Percentiles rank a stretch among this genome's conserved stretches.
These are phyloP conservation scores for Bipolaris bicolor DNA, from an alignment of 2,329 filamentous ascomycete species.

Conservation along the genomic window DNA sequence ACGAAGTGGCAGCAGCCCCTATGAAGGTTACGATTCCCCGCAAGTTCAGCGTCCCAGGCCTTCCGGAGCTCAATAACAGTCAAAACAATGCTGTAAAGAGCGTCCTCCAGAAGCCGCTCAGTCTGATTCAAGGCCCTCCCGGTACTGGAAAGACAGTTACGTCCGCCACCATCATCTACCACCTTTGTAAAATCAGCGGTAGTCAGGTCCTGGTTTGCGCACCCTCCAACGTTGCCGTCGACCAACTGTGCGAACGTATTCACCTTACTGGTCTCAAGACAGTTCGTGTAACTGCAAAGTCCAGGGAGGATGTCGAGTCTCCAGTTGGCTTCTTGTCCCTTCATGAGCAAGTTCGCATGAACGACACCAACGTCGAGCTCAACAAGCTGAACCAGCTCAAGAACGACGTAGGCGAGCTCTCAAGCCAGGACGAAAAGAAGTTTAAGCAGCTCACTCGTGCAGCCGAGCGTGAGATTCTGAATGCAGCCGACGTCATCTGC, in stretches of 20 bases:
- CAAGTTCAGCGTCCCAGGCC: slow-evolving; percentile 92
- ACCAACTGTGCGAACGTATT: slow-evolving; percentile 96
- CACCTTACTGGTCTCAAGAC: slow-evolving; percentile 95
- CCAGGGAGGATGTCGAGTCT: slow-evolving; percentile 97
- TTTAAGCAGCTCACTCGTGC: slow-evolving; percentile 94
- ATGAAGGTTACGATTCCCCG: slow-evolving; percentile 96
- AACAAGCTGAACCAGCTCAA: slow-evolving; percentile 93
- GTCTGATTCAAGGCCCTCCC: slow-evolving; percentile 93
- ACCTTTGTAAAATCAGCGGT: slow-evolving; percentile 92
- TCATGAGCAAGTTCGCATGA: slow-evolving; percentile 96
- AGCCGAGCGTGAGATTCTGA: slow-evolving; percentile 92
- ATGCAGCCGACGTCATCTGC: slow-evolving; percentile 96
- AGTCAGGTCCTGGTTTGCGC: slow-evolving; percentile 96
- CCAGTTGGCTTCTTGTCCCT: slow-evolving; percentile 93
- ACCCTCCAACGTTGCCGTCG: slow-evolving; percentile 96
- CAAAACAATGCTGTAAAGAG: slow-evolving; percentile 97
- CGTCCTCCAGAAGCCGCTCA: slow-evolving; percentile 90
- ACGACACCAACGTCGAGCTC: slow-evolving; percentile 93
- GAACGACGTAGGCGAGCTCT: slow-evolving; percentile 86
- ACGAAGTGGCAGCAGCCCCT: slow-evolving; percentile 90
- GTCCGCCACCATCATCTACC: slow-evolving; percentile 97
- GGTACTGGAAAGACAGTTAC: slow-evolving; percentile 99
- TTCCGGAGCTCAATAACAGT: slow-evolving; percentile 93
- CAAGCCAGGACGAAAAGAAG: slow-evolving; percentile 96
- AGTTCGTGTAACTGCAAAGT: slow-evolving; percentile 97